These are phyloP conservation scores for Anisodus acutangulus DNA, from an alignment of 257 asterid species.

Conservation along the genomic window DNA sequence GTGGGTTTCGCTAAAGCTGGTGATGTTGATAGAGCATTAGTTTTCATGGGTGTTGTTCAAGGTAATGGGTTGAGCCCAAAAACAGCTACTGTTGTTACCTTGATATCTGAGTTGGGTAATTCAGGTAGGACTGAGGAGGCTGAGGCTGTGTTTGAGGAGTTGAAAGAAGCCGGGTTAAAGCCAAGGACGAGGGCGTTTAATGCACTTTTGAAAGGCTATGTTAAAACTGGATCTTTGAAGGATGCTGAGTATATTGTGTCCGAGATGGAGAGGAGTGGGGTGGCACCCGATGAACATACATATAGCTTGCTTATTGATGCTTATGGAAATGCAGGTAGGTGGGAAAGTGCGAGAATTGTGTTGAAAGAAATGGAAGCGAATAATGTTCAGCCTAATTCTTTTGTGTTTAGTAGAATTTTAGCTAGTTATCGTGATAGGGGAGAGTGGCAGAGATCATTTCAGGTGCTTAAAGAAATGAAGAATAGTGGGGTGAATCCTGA, in stretches of 20 bases:
- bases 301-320: conserved; percentile 93
- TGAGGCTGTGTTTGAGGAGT: conserved; percentile 88
- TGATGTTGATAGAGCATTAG: conserved; percentile 66
- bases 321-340: conserved; percentile 90
- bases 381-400: conserved; percentile 70
- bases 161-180: conserved; percentile 80
- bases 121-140: conserved; percentile 90
- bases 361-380: conserved; percentile 86
- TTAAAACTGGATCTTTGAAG: conserved; percentile 70
- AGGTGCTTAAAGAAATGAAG: conserved; percentile 94
- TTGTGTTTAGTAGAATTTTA: conserved; percentile 75
- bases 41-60: conserved; percentile 71
- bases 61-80: conserved; percentile 82
- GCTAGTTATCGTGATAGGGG: conserved; percentile 87
- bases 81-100: conserved; percentile 60
- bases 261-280: conserved; percentile 79
- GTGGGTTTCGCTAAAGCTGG: conserved; percentile 83
- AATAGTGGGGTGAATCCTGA: conserved; percentile 75
- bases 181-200: conserved; percentile 93
- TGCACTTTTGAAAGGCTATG: conserved; percentile 86
- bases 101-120: conserved; percentile 72
- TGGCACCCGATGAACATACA: conserved; percentile 80
- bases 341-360: conserved; percentile 94
- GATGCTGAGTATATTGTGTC: conserved; percentile 86
- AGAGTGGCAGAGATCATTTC: conserved; percentile 95